Conservation (phyloP, 495 filamentous ascomycete genomes). For the Tuber umbilicatum region DNA sequence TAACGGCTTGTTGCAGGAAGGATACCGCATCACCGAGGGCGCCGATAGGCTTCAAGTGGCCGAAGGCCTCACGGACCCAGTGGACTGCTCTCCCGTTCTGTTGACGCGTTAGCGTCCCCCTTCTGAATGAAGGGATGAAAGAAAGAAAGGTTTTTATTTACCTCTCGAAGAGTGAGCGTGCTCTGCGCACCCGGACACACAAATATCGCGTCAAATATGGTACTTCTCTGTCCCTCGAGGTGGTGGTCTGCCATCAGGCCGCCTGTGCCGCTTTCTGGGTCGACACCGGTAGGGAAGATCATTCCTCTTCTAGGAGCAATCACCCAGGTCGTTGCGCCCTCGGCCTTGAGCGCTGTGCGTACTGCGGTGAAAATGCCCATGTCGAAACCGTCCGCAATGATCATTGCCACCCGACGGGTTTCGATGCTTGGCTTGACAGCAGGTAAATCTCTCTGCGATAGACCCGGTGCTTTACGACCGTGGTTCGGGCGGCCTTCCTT, state of each 20-base stretch:
- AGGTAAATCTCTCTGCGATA: conserved; percentile 64
- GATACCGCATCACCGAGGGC: conserved; percentile 68
- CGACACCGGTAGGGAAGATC: conserved; percentile 50
- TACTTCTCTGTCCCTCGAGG: conserved; percentile 73
- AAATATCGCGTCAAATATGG: conserved; percentile 78
- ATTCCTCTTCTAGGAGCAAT: conserved; percentile 59
- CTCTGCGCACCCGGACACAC: conserved; percentile 68
- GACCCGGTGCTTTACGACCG: conserved; percentile 54
- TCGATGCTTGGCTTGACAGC: conserved; percentile 59
- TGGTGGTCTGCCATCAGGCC: conserved; percentile 70
- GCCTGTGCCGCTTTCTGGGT: conserved; percentile 37
- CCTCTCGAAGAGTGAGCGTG: conserved; percentile 47
- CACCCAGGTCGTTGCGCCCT: conserved; percentile 61
- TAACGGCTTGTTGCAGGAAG: conserved; percentile 45
- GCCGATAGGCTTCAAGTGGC: conserved; percentile 80
- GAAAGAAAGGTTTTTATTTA: neutral
- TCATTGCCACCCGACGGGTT: conserved; percentile 66
- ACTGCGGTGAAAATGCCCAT: conserved; percentile 57
- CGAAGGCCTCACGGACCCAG: conserved; percentile 82
- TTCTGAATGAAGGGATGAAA: neutral
- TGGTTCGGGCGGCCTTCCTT: conserved; percentile 55
- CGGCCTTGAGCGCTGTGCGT: conserved; percentile 55
- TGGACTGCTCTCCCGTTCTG: conserved; percentile 67
- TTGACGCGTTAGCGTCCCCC: conserved; percentile 37
- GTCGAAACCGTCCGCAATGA: conserved; percentile 79